Evolutionary conservation across 441 rosid species (phyloP).

Genomic region (Euphorbia celastroides): DNA sequence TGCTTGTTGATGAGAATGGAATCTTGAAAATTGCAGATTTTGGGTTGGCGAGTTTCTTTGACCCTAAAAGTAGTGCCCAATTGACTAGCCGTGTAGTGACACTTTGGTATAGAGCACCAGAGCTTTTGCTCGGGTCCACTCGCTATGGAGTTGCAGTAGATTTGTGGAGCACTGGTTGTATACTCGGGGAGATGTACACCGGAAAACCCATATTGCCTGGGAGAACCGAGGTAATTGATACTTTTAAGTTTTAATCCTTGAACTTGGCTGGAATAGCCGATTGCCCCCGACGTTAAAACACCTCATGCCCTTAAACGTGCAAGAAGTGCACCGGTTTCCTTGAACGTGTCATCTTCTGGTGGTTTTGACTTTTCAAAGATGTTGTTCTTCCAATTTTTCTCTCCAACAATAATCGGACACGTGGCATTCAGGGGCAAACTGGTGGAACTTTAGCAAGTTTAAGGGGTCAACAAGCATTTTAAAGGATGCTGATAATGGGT

Average conservation of each 20-base stretch:
- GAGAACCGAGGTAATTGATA: slow-evolving; percentile 79
- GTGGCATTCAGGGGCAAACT: no score
- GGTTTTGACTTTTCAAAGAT: no score
- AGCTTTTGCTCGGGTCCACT: slow-evolving; percentile 79
- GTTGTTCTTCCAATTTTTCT: no score
- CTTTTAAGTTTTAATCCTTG: neutral
- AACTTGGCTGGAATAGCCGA: no score
- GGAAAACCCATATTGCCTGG: slow-evolving; percentile 88
- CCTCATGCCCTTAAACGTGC: no score
- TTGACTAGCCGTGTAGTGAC: slow-evolving; percentile 92
- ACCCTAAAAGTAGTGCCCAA: slow-evolving; percentile 43
- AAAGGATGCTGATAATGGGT: no score
- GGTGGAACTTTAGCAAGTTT: no score
- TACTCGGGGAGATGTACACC: slow-evolving; percentile 69
- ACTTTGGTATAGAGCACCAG: slow-evolving; percentile 96
- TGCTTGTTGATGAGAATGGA: slow-evolving; percentile 77
- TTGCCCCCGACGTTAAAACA: no score
- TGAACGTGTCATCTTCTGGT: no score
- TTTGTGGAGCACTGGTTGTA: slow-evolving; percentile 95
- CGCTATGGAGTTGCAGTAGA: slow-evolving; percentile 75
- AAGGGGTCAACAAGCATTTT: no score
- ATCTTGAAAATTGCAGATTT: slow-evolving; percentile 89
- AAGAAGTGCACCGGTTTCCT: no score
- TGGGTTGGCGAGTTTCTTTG: slow-evolving; percentile 70
- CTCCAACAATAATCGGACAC: no score